Conservation (phyloP, 139 green algal genomes). For the Chlamydomonas eustigma region DNA sequence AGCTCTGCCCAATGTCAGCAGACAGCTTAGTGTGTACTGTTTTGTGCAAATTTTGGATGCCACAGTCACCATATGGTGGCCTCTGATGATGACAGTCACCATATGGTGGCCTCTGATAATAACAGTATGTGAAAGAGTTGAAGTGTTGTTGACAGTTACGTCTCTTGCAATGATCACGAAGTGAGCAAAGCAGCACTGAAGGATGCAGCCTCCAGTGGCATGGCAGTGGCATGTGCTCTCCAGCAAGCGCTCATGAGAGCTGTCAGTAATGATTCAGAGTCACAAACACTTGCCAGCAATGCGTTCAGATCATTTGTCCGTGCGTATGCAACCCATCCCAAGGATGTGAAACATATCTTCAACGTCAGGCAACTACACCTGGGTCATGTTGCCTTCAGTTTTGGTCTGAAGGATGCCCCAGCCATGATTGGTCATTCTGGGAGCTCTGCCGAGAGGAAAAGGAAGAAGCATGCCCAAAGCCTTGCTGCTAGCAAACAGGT, state of each 20-base stretch:
- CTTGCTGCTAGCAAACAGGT: background rate
- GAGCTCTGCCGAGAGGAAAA: slow-evolving; percentile 45
- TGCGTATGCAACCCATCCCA: slow-evolving; percentile 77
- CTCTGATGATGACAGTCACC: too few relatives aligned
- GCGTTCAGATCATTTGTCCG: slow-evolving; percentile 84
- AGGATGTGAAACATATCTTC: slow-evolving; percentile 42
- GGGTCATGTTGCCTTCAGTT: slow-evolving; percentile 86
- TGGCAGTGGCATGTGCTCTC: slow-evolving; percentile 21
- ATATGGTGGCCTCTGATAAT: too few relatives aligned
- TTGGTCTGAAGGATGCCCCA: slow-evolving; percentile 69
- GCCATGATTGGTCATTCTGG: slow-evolving; percentile 40
- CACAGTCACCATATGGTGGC: too few relatives aligned
- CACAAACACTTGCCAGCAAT: slow-evolving; percentile 45
- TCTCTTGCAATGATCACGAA: too few relatives aligned
- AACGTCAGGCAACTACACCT: slow-evolving; percentile 86
- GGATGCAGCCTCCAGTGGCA: background rate
- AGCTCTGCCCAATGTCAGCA: too few relatives aligned
- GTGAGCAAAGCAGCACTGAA: background rate
- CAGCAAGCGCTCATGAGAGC: slow-evolving; percentile 28
- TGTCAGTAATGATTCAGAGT: slow-evolving; percentile 18
- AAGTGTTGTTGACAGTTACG: too few relatives aligned
- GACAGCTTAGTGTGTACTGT: too few relatives aligned
- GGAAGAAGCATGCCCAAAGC: slow-evolving; percentile 19
- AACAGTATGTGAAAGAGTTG: too few relatives aligned
- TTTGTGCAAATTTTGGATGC: too few relatives aligned